Percentiles rank a stretch among this genome's conserved stretches.
Evolutionary conservation across 1,139 yeast species (phyloP).

Genomic region (Sugiyamaella paludigena): DNA sequence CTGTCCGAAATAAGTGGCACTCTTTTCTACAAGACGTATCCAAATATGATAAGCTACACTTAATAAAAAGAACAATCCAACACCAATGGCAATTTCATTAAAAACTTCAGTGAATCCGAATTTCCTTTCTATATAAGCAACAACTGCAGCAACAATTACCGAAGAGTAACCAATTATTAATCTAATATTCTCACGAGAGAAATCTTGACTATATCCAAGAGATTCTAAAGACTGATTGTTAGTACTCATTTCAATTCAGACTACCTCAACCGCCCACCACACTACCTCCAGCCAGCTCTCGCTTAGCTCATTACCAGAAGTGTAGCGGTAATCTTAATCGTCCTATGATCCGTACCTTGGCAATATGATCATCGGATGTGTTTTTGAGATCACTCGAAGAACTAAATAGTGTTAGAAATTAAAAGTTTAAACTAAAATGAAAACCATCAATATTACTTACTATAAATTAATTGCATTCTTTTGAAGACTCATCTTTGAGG

Average conservation of each 20-base stretch:
- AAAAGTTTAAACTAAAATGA: background rate
- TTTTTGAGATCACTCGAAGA: conserved; percentile 35
- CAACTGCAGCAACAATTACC: conserved; percentile 61
- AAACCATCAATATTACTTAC: conserved; percentile 20
- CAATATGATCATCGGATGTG: conserved; percentile 51
- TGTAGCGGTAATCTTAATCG: no score
- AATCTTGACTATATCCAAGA: conserved; percentile 64
- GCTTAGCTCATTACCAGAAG: no score
- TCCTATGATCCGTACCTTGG: conserved; percentile 27
- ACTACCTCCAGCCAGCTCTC: no score
- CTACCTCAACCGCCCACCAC: background rate
- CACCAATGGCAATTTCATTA: conserved; percentile 45
- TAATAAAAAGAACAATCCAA: conserved; percentile 50
- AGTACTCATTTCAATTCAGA: background rate
- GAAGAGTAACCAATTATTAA: conserved; percentile 67
- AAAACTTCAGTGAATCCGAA: conserved; percentile 46
- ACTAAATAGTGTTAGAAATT: conserved; percentile 18
- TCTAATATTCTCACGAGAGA: conserved; percentile 56
- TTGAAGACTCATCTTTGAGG: conserved; percentile 27
- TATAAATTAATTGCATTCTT: conserved; percentile 28
- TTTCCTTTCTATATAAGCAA: conserved; percentile 67
- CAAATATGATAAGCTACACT: conserved; percentile 51
- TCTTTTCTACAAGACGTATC: conserved; percentile 50
- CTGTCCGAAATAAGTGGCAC: conserved; percentile 62
- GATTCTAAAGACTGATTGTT: conserved; percentile 44